phyloP scores from a whole-genome alignment of 495 filamentous ascomycete genomes.

The Penicillium paradoxum region DNA sequence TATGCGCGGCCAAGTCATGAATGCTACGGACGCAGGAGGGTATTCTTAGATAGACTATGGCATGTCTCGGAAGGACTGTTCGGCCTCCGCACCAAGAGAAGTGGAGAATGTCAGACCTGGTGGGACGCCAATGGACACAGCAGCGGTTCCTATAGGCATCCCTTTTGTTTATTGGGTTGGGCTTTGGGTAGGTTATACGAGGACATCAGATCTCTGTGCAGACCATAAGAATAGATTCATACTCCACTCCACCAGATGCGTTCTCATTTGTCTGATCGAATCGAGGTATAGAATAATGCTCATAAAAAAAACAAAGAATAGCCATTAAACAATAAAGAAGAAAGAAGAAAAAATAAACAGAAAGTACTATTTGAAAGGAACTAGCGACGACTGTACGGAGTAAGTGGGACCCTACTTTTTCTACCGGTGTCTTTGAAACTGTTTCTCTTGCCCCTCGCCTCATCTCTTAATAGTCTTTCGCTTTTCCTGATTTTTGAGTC shows the following conservation, averaged over 20 bases:
- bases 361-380: background rate
- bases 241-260: background rate
- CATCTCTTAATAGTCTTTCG: background rate
- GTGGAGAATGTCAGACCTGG: conserved; percentile 1
- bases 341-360: background rate
- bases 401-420: background rate
- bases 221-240: background rate
- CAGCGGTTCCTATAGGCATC: background rate
- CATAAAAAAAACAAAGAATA: too few relatives aligned
- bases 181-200: background rate
- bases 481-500: background rate
- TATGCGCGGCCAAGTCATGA: background rate
- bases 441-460: conserved; percentile 15
- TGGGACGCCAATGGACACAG: background rate
- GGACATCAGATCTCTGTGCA: background rate
- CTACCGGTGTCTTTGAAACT: background rate
- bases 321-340: background rate
- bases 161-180: background rate
- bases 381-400: background rate
- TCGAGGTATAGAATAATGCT: background rate
- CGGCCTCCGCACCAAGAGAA: background rate
- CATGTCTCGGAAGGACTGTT: conserved; percentile 4
- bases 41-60: conserved; percentile 1
- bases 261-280: background rate
- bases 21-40: too few relatives aligned